These are phyloP conservation scores for Cladosporium sp. DNA, from an alignment of 2,329 filamentous ascomycete species.

Conservation along the genomic window DNA sequence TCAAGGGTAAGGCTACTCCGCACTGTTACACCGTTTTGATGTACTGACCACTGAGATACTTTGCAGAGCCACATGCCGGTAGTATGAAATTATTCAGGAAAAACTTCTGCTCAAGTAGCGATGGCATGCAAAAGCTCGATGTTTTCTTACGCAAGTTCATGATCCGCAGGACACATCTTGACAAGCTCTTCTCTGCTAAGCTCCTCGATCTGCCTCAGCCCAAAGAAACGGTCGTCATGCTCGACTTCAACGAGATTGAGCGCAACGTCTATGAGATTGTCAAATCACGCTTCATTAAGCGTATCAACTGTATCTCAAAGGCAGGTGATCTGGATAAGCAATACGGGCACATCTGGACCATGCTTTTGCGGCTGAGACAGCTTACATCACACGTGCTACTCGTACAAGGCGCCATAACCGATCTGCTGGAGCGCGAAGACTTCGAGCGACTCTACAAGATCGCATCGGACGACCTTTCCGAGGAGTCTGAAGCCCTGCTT, in stretches of 20 bases:
- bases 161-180: constrained; percentile 57
- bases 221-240: constrained; percentile 40
- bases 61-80: neutral
- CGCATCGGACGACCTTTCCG: neutral
- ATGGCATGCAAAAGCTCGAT: constrained; percentile 39
- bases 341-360: constrained; percentile 42
- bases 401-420: constrained; percentile 47
- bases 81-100: constrained; percentile 41
- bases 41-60: neutral
- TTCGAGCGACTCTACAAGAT: constrained; percentile 43
- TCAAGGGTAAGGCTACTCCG: constrained; percentile 50
- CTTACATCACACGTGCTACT: constrained; percentile 52
- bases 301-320: constrained; percentile 41
- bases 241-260: constrained; percentile 56
- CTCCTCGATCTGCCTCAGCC: constrained; percentile 57
- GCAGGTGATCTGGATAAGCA: constrained; percentile 14
- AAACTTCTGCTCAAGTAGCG: constrained; percentile 42
- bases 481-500: neutral
- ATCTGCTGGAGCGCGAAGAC: constrained; percentile 47
- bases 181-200: constrained; percentile 54
- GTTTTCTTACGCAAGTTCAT: constrained; percentile 49
- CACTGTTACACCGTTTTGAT: neutral
- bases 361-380: constrained; percentile 55
- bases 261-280: constrained; percentile 50
- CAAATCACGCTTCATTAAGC: constrained; percentile 37